Evolutionary conservation across 192 early-diverging fungal genomes (phyloP), one percentile per base, ranked within the genome.

Genomic region (Coemansia sp.): DNA sequence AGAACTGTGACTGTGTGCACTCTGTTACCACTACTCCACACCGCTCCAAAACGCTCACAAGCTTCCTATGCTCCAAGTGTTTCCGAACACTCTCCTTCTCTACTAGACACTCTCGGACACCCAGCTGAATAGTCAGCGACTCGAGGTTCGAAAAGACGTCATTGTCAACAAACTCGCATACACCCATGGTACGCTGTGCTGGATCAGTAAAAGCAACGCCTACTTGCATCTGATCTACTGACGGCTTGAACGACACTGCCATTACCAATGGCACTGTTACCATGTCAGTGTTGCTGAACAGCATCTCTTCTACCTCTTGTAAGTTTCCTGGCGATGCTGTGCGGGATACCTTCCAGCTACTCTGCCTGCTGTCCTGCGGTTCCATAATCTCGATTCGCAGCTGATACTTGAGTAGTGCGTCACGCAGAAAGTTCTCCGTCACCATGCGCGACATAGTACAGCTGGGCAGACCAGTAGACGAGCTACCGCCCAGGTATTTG

Each of bases 271-370:
- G 93, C 7, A 91, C 88, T 0, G 84, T 62, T 0, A 87, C 74
- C 61, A 95, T 85, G 24, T 90, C 89, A 26, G 85, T 82, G 64
- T 87, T 85, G 21, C 74, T 68, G 63, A 96, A 98, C 22, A 99
- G 69, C 48, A 93, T 66, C 65, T 98, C 94, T 65, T 99, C 96
- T 21, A 99, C 83, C 34, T 90, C 87, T 68, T 92, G 88, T 52
- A 98, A 68, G 59, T 99, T 97, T 44, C 97, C 97, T 14, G 97
- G 97, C 0, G 95, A 98, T n/a, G 94, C 97, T 72, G 72, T 79
- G 26, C 74, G 58, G 1, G 60, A 34, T 0, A 85, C 41, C 67
- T 72, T 67, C 90, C 90, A 92, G 48, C 54, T 68, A 30, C 62
- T 26, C 65, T 63, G 62, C 31, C n/a, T 27, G 68, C 38, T 65